Conservation (phyloP, 208 protist species). For the Hexamita inflata region DNA sequence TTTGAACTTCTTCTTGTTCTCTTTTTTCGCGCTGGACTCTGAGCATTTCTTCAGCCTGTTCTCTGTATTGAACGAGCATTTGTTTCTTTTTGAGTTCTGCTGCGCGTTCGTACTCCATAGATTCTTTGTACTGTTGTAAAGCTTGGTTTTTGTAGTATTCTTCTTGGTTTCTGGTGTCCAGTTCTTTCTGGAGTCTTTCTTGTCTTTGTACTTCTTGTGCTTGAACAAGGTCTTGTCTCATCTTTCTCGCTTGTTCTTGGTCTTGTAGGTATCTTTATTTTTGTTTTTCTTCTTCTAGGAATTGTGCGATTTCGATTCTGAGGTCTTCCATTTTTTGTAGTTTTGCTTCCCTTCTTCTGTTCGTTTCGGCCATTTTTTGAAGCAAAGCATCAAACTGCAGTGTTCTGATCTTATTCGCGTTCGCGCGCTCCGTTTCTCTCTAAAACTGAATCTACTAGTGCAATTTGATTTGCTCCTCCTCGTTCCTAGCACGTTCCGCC, state of each 20-base stretch:
- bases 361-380: not conserved
- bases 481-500: not conserved
- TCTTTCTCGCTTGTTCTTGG: not conserved
- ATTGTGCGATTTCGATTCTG: not conserved
- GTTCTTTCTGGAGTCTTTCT: not conserved
- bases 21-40: not conserved
- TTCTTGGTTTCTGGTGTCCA: not conserved
- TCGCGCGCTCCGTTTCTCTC: not conserved
- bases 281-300: not conserved
- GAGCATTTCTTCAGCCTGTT: not conserved
- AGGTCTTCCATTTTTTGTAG: not conserved
- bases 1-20: not conserved
- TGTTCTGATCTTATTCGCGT: too few relatives aligned
- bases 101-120: not conserved
- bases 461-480: not conserved
- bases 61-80: not conserved
- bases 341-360: not conserved
- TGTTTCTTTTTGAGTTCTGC: not conserved
- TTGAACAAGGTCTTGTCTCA: not conserved
- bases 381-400: not conserved
- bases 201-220: not conserved
- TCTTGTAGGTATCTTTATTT: not conserved
- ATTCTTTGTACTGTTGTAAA: not conserved
- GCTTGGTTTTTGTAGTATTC: not conserved
- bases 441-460: not conserved